Conservation (phyloP, 73 alveolate species). For the Stentor roeselii region DNA sequence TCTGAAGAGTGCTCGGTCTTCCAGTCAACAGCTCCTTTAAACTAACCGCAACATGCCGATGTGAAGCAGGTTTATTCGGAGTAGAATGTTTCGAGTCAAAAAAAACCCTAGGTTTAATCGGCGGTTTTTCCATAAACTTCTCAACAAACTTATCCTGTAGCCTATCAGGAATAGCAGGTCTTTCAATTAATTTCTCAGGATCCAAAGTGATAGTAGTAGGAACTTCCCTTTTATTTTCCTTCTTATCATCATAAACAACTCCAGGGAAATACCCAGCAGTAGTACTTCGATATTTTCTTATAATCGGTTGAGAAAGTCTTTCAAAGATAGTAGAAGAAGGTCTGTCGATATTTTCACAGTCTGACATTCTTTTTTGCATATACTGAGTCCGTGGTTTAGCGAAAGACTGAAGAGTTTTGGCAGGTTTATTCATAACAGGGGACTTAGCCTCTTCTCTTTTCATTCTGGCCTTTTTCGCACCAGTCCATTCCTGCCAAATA, state of each 20-base stretch:
- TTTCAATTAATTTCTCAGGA: too few relatives aligned
- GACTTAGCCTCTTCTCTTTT: conserved; percentile 3
- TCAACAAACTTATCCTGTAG: too few relatives aligned
- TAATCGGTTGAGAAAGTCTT: background rate
- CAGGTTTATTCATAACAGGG: background rate
- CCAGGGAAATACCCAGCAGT: background rate
- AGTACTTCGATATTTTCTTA: conserved; percentile 7
- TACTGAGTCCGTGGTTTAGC: background rate
- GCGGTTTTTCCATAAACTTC: background rate
- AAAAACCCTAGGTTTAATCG: background rate
- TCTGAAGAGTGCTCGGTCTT: background rate
- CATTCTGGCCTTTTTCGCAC: background rate
- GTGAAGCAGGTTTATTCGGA: background rate
- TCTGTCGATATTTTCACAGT: background rate
- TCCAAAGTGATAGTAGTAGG: background rate
- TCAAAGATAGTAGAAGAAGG: conserved; percentile 14
- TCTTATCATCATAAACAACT: background rate
- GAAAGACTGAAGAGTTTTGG: background rate
- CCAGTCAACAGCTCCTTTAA: background rate
- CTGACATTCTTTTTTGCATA: background rate
- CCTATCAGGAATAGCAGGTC: too few relatives aligned
- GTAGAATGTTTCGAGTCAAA: background rate
- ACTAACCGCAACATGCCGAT: background rate
- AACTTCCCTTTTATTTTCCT: background rate
- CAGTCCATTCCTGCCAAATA: conserved; percentile 34